phyloP scores from a whole-genome alignment of 176 grass and related monocot species.

The Lolium perenne region DNA sequence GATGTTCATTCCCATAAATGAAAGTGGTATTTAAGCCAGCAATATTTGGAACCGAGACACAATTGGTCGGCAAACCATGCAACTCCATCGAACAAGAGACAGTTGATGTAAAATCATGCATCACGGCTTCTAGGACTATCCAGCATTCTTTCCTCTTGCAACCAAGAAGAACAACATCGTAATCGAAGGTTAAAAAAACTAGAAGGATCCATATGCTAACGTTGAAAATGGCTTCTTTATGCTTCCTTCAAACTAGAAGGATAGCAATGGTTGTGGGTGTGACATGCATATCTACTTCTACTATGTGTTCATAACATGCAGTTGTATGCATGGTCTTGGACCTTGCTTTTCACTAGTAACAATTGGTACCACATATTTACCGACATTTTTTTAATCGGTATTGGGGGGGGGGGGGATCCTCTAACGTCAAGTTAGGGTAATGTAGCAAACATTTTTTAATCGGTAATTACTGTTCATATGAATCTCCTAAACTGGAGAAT shows the following conservation, averaged over 20 bases:
- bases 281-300: not conserved
- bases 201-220: not conserved
- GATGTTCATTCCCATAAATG: not conserved
- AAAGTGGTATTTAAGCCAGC: no score
- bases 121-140: not conserved
- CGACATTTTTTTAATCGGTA: no score
- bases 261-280: not conserved
- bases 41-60: no score
- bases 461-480: no score
- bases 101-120: not conserved
- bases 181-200: not conserved
- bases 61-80: not conserved
- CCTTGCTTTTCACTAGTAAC: not conserved
- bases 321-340: not conserved
- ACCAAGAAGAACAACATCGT: not conserved
- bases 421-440: no score
- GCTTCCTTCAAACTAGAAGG: not conserved
- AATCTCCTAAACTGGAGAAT: no score
- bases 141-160: constrained; percentile 23
- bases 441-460: no score
- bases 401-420: no score
- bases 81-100: not conserved
- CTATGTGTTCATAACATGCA: not conserved
- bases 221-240: not conserved
- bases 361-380: not conserved